Evolutionary conservation across 176 grass and related monocot species (phyloP).

Genomic region (Cocos nucifera): DNA sequence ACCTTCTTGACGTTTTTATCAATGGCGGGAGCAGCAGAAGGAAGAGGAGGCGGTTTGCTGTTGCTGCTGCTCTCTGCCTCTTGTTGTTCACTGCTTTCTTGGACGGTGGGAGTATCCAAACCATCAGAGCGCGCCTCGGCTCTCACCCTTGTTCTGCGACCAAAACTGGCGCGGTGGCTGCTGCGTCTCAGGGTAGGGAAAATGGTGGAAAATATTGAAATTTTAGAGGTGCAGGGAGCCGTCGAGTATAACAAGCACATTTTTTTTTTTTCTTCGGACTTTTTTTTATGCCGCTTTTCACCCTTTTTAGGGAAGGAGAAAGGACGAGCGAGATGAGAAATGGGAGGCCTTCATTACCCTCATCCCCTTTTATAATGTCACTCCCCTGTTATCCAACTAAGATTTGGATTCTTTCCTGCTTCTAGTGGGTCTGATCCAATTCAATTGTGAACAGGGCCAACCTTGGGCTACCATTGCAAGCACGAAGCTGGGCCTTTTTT

Average conservation of each 20-base stretch:
- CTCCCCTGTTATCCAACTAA: no score
- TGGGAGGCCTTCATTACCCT: slow-evolving; percentile 15
- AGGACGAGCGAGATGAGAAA: slow-evolving; percentile 22
- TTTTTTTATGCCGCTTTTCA: no score
- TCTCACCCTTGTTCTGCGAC: slow-evolving; percentile 17
- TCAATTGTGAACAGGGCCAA: no score
- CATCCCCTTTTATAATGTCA: no score
- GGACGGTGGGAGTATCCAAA: slow-evolving; percentile 24
- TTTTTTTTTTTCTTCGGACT: neutral
- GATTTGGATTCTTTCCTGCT: no score
- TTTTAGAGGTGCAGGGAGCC: slow-evolving; percentile 15
- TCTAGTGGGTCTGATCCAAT: no score
- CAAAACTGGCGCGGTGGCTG: slow-evolving; percentile 1
- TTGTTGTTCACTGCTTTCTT: slow-evolving; percentile 7
- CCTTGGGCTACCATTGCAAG: no score
- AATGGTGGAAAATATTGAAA: slow-evolving; percentile 1
- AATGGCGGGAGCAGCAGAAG: slow-evolving; percentile 38
- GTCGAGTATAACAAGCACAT: slow-evolving; percentile 15
- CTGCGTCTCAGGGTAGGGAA: slow-evolving; percentile 21
- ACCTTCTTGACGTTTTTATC: slow-evolving; percentile 96
- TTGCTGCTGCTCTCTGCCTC: neutral
- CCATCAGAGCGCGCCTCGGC: slow-evolving; percentile 25
- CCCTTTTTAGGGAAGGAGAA: neutral
- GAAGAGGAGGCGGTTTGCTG: neutral
- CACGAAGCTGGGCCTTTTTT: no score